These are phyloP conservation scores for Termitomyces sp. DNA, from an alignment of 768 basidiomycete species.

Conservation along the genomic window DNA sequence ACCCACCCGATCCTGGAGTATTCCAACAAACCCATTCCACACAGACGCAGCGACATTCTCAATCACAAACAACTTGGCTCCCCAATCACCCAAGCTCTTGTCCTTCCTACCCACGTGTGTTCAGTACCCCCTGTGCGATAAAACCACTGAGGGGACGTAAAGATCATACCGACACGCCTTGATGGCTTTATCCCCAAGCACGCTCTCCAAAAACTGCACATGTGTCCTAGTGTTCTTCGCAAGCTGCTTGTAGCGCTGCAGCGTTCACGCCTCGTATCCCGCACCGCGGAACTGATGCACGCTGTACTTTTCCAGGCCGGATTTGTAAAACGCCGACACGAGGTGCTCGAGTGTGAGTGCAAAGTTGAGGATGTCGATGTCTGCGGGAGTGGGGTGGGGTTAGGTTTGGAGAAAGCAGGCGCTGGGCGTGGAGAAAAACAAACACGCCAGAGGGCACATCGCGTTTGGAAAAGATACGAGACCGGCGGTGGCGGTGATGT, in stretches of 20 bases:
- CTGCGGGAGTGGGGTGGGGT: neutral
- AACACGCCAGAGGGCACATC: neutral
- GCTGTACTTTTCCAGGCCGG: conserved; percentile 34
- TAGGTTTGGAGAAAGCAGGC: neutral
- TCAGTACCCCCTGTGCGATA: too few relatives aligned
- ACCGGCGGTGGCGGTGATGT: neutral
- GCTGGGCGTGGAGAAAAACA: neutral
- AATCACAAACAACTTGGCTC: conserved; percentile 41
- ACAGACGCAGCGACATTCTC: conserved; percentile 54
- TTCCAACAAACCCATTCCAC: conserved; percentile 44
- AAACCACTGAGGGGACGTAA: too few relatives aligned
- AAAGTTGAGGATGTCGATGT: conserved; percentile 30
- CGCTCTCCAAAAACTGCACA: conserved; percentile 44
- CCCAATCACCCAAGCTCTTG: conserved; percentile 40
- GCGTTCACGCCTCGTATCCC: conserved; percentile 40
- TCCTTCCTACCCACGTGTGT: conserved; percentile 37
- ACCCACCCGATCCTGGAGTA: neutral
- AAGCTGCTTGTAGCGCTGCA: conserved; percentile 44
- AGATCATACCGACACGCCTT: conserved; percentile 56
- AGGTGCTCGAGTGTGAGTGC: conserved; percentile 29
- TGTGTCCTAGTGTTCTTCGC: conserved; percentile 42
- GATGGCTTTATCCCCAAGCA: conserved; percentile 32
- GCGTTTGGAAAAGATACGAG: neutral
- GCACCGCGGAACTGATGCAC: conserved; percentile 33
- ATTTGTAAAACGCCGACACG: conserved; percentile 36